These are phyloP conservation scores for Kockovaella imperatae DNA, from an alignment of 768 basidiomycete species.

Conservation along the genomic window DNA sequence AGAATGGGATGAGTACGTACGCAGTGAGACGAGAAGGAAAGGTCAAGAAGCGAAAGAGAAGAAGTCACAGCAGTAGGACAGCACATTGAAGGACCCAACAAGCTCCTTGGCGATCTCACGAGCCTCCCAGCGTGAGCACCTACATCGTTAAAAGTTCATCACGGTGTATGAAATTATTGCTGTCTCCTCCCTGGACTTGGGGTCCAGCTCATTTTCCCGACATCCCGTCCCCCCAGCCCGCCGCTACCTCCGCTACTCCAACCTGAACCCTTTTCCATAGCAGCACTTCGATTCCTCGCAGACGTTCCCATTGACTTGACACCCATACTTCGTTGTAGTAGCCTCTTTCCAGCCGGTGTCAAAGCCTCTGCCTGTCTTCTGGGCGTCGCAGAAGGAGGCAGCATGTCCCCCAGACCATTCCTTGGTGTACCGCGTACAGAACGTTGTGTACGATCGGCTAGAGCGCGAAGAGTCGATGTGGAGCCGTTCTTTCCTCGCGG, in stretches of 20 bases:
- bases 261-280: conserved; percentile 29
- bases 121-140: not conserved
- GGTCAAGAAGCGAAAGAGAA: too few species aligned
- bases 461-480: conserved; percentile 44
- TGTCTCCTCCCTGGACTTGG: too few species aligned
- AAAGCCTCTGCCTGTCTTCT: conserved; percentile 49
- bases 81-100: too few species aligned
- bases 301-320: conserved; percentile 11
- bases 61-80: too few species aligned
- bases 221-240: conserved; percentile 4
- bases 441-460: conserved; percentile 30
- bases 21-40: too few species aligned
- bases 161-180: conserved; percentile 1
- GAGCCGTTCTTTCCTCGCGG: conserved; percentile 38
- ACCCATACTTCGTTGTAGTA: conserved; percentile 53
- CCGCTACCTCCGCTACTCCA: conserved; percentile 9
- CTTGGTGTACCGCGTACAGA: conserved; percentile 17
- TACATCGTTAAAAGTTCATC: not conserved
- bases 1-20: too few species aligned
- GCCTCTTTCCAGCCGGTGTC: conserved; percentile 73
- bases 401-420: conserved; percentile 57
- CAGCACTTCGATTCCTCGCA: conserved; percentile 27
- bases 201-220: conserved; percentile 22
- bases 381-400: conserved; percentile 68
- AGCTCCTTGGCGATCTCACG: not conserved